Evolutionary conservation across 306 rosid genomes (phyloP).

Genomic region (Begonia peltatifolia): DNA sequence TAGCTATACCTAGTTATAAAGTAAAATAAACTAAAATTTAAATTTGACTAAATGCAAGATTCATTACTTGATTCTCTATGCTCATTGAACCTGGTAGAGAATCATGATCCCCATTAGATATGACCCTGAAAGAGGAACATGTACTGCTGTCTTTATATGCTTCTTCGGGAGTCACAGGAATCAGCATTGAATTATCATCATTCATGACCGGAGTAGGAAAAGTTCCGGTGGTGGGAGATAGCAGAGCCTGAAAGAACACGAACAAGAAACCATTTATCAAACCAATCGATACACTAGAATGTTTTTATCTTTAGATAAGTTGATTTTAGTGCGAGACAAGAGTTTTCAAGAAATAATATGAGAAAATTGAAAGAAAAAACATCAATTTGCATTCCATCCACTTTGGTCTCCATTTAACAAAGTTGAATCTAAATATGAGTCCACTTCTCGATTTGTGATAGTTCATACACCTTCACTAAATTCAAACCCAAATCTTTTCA

Average conservation of each 20-base stretch:
- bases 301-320: background rate
- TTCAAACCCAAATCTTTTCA: too few species aligned
- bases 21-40: too few species aligned
- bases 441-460: too few species aligned
- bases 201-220: slow-evolving; percentile 24
- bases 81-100: slow-evolving; percentile 15
- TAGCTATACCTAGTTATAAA: too few species aligned
- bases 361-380: background rate
- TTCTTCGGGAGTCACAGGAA: slow-evolving; percentile 16
- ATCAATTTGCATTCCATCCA: too few species aligned
- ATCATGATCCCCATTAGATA: slow-evolving; percentile 12
- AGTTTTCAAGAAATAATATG: background rate
- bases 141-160: slow-evolving; percentile 10
- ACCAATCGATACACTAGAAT: too few species aligned
- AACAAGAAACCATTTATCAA: background rate
- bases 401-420: too few species aligned
- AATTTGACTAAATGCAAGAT: background rate
- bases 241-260: slow-evolving; percentile 35
- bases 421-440: too few species aligned
- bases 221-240: slow-evolving; percentile 76
- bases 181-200: slow-evolving; percentile 17
- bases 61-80: slow-evolving; percentile 37
- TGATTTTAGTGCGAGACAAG: background rate
- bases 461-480: too few species aligned
- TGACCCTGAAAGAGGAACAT: slow-evolving; percentile 21